Conservation (phyloP, 2,329 filamentous ascomycete species). For the Arthrobotrys megalospora region DNA sequence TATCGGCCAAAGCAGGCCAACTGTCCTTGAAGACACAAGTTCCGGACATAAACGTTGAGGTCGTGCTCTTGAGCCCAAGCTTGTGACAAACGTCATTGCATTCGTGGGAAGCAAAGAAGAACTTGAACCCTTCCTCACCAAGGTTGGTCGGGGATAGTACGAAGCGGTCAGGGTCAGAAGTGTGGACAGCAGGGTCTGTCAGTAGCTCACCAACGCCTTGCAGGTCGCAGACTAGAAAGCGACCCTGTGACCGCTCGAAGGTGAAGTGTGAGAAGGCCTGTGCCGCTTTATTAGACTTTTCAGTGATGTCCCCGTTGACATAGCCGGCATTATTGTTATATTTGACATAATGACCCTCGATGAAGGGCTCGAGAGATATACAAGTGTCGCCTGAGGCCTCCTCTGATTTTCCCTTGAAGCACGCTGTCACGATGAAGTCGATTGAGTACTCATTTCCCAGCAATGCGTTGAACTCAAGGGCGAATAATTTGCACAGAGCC, state of each 20-base stretch:
- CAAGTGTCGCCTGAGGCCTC: constrained; percentile 40
- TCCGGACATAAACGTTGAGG: constrained; percentile 61
- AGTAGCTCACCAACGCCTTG: constrained; percentile 67
- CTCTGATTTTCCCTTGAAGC: constrained; percentile 62
- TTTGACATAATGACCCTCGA: constrained; percentile 67
- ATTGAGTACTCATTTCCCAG: constrained; percentile 63
- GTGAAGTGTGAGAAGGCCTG: constrained; percentile 69
- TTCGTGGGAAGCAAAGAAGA: constrained; percentile 67
- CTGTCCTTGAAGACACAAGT: constrained; percentile 64
- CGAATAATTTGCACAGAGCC: constrained; percentile 68
- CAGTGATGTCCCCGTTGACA: constrained; percentile 27
- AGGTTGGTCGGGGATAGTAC: constrained; percentile 66
- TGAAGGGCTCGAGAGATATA: constrained; percentile 67
- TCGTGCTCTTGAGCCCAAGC: constrained; percentile 65
- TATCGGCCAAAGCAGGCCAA: constrained; percentile 66
- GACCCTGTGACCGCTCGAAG: constrained; percentile 68
- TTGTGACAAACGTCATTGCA: constrained; percentile 66
- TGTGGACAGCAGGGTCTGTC: constrained; percentile 68
- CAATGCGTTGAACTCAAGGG: constrained; percentile 68
- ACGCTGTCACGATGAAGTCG: constrained; percentile 66
- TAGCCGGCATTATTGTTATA: constrained; percentile 67
- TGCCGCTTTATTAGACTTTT: constrained; percentile 65
- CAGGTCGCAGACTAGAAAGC: constrained; percentile 67
- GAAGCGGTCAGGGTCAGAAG: constrained; percentile 66
- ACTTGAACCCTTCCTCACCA: constrained; percentile 67